Evolutionary conservation across 805 yeast genomes (phyloP).

Genomic region (Metahyphopichia silvanorum): DNA sequence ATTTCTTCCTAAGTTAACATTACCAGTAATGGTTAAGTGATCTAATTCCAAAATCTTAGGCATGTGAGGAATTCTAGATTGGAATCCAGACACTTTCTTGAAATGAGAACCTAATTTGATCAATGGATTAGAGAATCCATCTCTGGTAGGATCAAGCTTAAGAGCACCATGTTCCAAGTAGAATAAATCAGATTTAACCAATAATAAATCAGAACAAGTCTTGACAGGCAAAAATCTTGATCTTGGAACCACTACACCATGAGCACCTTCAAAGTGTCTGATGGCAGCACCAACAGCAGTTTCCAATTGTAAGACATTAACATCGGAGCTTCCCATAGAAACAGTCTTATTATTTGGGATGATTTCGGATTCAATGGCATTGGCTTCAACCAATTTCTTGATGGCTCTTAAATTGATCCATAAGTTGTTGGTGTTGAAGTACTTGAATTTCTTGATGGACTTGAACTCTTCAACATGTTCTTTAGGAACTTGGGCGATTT

Average conservation of each 20-base stretch:
- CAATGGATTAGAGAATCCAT: conserved; percentile 87
- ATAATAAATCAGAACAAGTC: conserved; percentile 90
- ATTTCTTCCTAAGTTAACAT: conserved; percentile 84
- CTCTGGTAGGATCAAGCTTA: conserved; percentile 78
- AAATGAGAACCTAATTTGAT: conserved; percentile 95
- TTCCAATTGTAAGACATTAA: conserved; percentile 90
- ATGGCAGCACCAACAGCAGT: conserved; percentile 99
- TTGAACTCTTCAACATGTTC: conserved; percentile 98
- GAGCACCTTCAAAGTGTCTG: conserved; percentile 90
- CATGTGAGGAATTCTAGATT: conserved; percentile 86
- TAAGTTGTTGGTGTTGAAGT: conserved; percentile 96
- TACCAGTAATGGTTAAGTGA: conserved; percentile 96
- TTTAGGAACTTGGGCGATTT: conserved; percentile 97
- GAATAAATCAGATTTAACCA: conserved; percentile 94
- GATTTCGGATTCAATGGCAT: conserved; percentile 84
- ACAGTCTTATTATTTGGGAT: conserved; percentile 92
- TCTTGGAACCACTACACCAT: conserved; percentile 98
- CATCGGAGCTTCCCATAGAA: conserved; percentile 70
- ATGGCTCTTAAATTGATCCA: conserved; percentile 96
- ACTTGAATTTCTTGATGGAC: conserved; percentile 95
- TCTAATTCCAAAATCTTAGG: conserved; percentile 95
- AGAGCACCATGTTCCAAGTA: conserved; percentile 88
- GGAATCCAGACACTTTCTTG: conserved; percentile 92
- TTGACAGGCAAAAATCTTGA: conserved; percentile 97
- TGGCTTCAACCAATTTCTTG: conserved; percentile 83